Conservation (phyloP, 768 basidiomycete genomes). For the Trametes coccinea region DNA sequence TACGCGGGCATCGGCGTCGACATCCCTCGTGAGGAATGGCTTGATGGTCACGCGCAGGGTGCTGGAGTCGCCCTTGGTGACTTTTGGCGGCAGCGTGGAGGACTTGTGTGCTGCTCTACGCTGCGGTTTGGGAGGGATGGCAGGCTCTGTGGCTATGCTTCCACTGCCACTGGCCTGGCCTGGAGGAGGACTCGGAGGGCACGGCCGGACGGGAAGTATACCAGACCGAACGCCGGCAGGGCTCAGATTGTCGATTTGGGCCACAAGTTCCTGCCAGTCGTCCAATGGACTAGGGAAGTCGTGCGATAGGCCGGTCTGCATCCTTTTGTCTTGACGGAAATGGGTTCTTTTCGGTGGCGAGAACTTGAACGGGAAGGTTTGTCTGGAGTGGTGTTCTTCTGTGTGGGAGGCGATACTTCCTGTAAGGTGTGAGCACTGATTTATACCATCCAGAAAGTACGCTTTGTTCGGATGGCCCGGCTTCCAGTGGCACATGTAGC, state of each 20-base stretch:
- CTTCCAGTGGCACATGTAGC: background rate
- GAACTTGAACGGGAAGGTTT: background rate
- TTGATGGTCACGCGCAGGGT: background rate
- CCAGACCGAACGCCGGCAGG: background rate
- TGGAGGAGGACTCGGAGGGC: background rate
- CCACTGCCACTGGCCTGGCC: no score
- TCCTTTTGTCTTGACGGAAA: background rate
- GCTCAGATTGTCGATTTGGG: background rate
- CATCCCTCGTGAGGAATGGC: background rate
- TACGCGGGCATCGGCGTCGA: background rate
- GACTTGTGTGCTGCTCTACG: background rate
- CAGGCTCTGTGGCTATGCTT: background rate
- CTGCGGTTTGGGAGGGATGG: background rate
- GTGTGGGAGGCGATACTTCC: background rate
- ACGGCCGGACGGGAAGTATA: no score
- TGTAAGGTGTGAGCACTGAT: background rate
- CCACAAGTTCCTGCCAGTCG: background rate
- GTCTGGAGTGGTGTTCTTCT: background rate
- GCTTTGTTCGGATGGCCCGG: background rate
- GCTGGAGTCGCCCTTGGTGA: background rate
- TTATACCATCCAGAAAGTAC: background rate
- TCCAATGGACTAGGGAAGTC: background rate
- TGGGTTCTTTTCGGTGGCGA: background rate
- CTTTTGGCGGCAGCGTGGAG: background rate
- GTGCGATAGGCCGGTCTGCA: background rate